Percentiles rank a stretch among this genome's conserved stretches.
Conservation (phyloP, 2,329 filamentous ascomycete species). For the Fusarium sp. region DNA sequence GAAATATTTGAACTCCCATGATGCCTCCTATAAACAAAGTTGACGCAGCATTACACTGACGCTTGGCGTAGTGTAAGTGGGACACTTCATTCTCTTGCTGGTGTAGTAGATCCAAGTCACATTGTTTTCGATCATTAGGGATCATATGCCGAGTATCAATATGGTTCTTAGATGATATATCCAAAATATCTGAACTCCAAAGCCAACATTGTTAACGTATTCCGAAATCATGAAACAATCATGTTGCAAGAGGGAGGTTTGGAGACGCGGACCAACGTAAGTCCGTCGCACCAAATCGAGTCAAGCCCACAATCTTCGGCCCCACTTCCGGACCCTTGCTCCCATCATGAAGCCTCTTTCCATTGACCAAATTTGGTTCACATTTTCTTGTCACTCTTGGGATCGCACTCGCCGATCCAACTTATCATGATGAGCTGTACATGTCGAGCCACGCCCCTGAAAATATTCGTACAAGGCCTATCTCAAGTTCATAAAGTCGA, state of each 20-base stretch:
- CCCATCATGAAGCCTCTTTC: constrained; percentile 35
- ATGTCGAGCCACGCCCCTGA: constrained; percentile 57
- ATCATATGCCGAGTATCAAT: no score
- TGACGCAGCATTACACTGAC: neutral
- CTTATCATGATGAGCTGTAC: constrained; percentile 56
- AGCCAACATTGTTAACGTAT: neutral
- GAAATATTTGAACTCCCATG: neutral
- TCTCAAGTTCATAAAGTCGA: constrained; percentile 52
- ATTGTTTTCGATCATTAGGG: neutral
- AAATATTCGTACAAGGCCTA: constrained; percentile 60
- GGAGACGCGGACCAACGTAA: constrained; percentile 12
- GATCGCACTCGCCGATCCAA: constrained; percentile 1
- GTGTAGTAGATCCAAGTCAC: neutral
- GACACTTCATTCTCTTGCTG: neutral
- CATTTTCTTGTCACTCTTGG: constrained; percentile 32
- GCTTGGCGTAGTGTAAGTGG: neutral
- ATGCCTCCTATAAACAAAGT: neutral
- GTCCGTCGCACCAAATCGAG: constrained; percentile 2
- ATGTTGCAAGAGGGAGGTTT: neutral
- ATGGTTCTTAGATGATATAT: no score
- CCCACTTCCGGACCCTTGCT: constrained; percentile 36
- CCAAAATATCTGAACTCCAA: neutral
- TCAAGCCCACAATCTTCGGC: neutral
- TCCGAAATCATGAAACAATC: neutral
- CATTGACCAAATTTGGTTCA: constrained; percentile 30